Percentiles rank a stretch among this genome's conserved stretches.
These are phyloP conservation scores for Verticillium klebahnii DNA, from an alignment of 2,329 filamentous ascomycete species.

Conservation along the genomic window DNA sequence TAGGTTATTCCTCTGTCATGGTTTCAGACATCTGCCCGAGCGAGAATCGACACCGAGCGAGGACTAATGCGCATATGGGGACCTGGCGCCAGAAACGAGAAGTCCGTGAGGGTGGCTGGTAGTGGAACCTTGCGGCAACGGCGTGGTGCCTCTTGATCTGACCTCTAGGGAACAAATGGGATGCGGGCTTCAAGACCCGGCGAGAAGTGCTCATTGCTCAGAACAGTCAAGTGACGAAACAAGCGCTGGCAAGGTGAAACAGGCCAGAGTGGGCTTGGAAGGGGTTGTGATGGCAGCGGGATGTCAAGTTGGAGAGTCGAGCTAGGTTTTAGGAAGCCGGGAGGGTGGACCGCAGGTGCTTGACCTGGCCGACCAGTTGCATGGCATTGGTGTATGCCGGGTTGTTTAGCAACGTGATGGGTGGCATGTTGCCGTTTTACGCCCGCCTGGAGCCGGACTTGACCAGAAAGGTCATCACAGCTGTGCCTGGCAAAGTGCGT, in stretches of 20 bases:
- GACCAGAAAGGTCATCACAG: no score
- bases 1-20: conserved; percentile 12
- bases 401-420: not conserved
- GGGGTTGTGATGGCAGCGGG: not conserved
- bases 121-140: conserved; percentile 3
- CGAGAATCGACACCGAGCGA: conserved; percentile 3
- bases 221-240: conserved; percentile 4
- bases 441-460: no score
- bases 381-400: not conserved
- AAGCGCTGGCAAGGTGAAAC: not conserved
- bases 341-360: not conserved
- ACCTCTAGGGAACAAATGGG: not conserved
- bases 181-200: conserved; percentile 2
- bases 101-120: not conserved
- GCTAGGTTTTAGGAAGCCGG: conserved; percentile 1
- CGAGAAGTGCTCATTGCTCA: conserved; percentile 6
- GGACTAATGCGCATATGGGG: conserved; percentile 4
- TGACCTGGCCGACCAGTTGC: not conserved
- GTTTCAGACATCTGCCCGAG: conserved; percentile 12
- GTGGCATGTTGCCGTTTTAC: no score
- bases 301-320: conserved; percentile 1
- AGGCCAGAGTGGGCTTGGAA: not conserved
- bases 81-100: not conserved
- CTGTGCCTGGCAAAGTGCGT: not conserved
- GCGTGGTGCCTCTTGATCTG: conserved; percentile 4